Base-by-base conservation (phyloP, 2,329 filamentous ascomycete genomes). In the Exophiala spinifera region DNA sequence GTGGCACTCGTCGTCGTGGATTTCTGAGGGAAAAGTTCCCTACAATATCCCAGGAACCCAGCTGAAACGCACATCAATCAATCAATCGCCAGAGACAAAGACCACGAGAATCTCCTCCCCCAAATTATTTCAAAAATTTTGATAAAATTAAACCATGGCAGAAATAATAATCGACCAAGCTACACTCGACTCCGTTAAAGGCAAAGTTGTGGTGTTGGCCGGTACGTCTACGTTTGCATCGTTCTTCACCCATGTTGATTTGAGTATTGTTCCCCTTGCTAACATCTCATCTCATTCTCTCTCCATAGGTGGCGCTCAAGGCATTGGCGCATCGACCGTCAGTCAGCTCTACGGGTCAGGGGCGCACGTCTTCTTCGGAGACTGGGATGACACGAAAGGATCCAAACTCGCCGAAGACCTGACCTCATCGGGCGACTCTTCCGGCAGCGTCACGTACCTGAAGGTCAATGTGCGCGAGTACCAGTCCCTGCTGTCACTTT, bases 361-460 rank as follows among this genome's bases (percentile, higher is more conserved):
- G 17, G 73, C 74, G 4, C 67, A 72, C 40, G 70, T 77, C 46
- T 71, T 71, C 57, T 73, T 77, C 58, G 75, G 76, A 33, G 75
- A 78, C 53, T 61, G 59, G 59, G 56, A 55, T 44, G 59, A 58
- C 10, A 55, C 42, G 20, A 56, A 59, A 34, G 61, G 74, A 46
- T 63, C 64, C 13, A 55, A 63, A 28, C 61, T 66, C 7, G 53
- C 56, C 19, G 48, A 55, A 14, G 64, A 61, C 11, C 39, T 61
- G 19, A 47, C 31, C 2, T 52, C 45, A 8, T 49, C 53, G 7
- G 21, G 37, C 23, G 3, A 34, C 13, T 51, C 49, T 10, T 44
- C 10, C 11, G 59, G 59, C 34, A 59, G 51, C 20, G 59, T 59
- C 44, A 63, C 64, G 33, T 59, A 61, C 34, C 23, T 56, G 36